Base-by-base conservation (phyloP, 495 filamentous ascomycete genomes). In the Daldinia childiae region DNA sequence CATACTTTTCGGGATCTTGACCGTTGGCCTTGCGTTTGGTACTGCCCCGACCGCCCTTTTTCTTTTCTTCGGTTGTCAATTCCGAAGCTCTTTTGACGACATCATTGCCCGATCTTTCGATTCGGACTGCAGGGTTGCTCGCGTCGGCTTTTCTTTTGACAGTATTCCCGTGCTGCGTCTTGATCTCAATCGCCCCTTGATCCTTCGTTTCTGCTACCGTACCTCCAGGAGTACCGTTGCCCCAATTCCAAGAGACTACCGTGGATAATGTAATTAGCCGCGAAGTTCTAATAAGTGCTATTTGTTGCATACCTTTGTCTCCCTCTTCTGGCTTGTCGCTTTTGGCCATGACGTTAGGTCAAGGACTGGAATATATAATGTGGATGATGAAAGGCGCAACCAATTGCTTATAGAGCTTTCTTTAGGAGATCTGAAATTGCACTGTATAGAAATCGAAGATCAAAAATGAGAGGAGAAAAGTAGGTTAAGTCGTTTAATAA, bases 71-170 rank as follows among this genome's bases (percentile, higher is more conserved):
- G n/a, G 83, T 79, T 1, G 82, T 80, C 29, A 88, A 76, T 74
- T 89, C 88, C 66, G 79, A 82, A 21, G 86, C 83, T 57, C 80
- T 79, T 76, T 90, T 90, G 36, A 89, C 88, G 41, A 89, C 89
- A 76, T 90, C 88, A 73, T 91, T 89, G 34, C 89, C 88, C 5
- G 81, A 72, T 19, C 88, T 82, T 62, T 78, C 79, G 64, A 89
- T 73, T 67, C 83, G 83, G 15, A 90, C 86, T 48, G 86, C 89
- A 1, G 87, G 88, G 66, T 91, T 85, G 15, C 81, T 81, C 43
- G 83, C 79, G 26, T 84, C 78, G 64, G 85, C 88, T 51, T 87
- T 86, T 77, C 86, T 88, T 77, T 84, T 85, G 74, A 90, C 84
- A 15, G 83, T 87, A 71, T 90, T 91, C 70, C 88, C 88, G 27